Percentiles rank a stretch among this genome's conserved stretches.
These are phyloP conservation scores for Cordyceps tenuipes DNA, from an alignment of 2,329 filamentous ascomycete genomes.

Conservation along the genomic window DNA sequence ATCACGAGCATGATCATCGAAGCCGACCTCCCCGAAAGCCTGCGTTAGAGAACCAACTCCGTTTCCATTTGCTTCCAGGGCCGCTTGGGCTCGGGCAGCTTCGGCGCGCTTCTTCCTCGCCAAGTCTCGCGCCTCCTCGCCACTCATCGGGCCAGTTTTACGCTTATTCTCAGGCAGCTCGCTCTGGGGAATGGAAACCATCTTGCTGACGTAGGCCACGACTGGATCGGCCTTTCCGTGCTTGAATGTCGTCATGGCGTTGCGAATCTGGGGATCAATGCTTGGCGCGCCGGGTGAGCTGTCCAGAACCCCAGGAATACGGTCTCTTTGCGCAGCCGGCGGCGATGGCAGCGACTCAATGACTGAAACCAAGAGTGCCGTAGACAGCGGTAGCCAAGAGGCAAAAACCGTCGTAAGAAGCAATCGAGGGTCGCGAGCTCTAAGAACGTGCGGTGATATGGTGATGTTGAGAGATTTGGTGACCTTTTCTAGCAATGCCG, in stretches of 20 bases:
- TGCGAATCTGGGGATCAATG: constrained; percentile 59
- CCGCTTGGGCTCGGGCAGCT: constrained; percentile 69
- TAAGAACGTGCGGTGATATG: constrained; percentile 73
- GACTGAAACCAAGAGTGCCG: constrained; percentile 84
- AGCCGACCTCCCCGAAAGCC: constrained; percentile 51
- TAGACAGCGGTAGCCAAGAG: constrained; percentile 86
- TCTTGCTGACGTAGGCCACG: constrained; percentile 95
- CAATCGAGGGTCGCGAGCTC: constrained; percentile 74
- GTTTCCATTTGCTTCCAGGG: constrained; percentile 31
- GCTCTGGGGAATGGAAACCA: constrained; percentile 90
- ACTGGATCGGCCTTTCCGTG: constrained; percentile 63
- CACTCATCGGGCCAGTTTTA: constrained; percentile 61
- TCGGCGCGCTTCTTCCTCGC: constrained; percentile 85
- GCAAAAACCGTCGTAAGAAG: constrained; percentile 82
- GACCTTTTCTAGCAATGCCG: constrained; percentile 80
- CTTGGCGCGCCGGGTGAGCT: constrained; percentile 67
- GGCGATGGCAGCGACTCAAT: constrained; percentile 89
- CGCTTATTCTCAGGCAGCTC: constrained; percentile 84
- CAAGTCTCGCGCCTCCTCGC: constrained; percentile 83
- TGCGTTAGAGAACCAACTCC: constrained; percentile 49
- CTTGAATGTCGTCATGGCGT: constrained; percentile 79
- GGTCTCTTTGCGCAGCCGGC: constrained; percentile 64
- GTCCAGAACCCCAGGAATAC: constrained; percentile 71
- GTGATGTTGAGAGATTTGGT: constrained; percentile 82
- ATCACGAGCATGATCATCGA: constrained; percentile 43